Evolutionary conservation across 1,284 basidiomycete species (phyloP), one percentile per base, ranked within the genome.

Genomic region (Cryptococcus amylolentus): DNA sequence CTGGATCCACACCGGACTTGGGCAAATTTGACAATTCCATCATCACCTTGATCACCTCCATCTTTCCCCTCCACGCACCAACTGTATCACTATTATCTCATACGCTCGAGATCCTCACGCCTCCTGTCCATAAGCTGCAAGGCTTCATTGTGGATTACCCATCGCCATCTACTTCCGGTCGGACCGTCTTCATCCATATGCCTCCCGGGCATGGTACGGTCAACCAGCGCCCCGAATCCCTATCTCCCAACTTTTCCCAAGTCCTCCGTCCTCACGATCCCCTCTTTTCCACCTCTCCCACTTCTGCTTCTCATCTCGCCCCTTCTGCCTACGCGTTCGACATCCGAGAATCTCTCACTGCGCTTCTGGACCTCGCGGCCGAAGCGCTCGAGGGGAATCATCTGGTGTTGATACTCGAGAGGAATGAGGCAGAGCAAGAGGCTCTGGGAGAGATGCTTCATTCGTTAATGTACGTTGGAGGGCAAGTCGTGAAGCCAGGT

Each of bases 381-480:
- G 76, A 78, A 42, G 63, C 67, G 14, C 58, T 78, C 14, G 61
- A 72, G 28, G 75, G 72, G 4, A 63, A 57, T 28, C 57, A 66
- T 50, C 63, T 77, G 37, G 59, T 78, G 5, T 64, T 78, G 26
- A 67, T 74, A 1, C 65, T 78, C 38, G 70, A 75, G 53, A 57
- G 70, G 49, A 58, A 71, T 23, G 74, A 75, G 52, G 58, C 70
- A 27, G 70, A 71, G 20, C 67, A 65, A 38, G 71, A 70, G 13
- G 64, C 65, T 16, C 58, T 78, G 44, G 64, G 67, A 5, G 72
- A 75, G 45, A 57, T 76, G 42, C 62, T 78, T 39, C 76, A 78
- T 61, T 67, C 71, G 18, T 57, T 78, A 54, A 75, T 77, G 66
- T 78, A 75, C 55, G 73, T 72, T 28, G 76, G 76, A 13, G 75